Base-by-base conservation (phyloP, 768 basidiomycete genomes). In the Boletus barrowsii region DNA sequence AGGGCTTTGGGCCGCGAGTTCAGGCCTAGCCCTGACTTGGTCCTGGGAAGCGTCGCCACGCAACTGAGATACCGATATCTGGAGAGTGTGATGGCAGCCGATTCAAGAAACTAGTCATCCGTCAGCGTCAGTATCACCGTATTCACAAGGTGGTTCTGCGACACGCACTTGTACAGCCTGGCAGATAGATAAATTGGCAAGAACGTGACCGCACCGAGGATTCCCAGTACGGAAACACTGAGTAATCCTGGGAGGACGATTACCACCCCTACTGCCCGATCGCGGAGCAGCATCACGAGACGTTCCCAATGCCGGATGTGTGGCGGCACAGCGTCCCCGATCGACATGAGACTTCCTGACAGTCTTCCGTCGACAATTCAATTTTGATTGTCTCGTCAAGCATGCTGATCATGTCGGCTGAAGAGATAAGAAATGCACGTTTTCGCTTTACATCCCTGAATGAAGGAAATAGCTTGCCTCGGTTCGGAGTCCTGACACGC, bases 371-470 rank as follows among this genome's bases (percentile, higher is more conserved):
- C 61, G 15, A 65, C 47, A 1, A 54, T 46, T 8, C n/a, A n/a
- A n/a, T n/a, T n/a, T 47, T 51, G 52, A 65, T 53, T 61, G 63
- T 53, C 42, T 66, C 66, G 8, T 56, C 61, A 1, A 65, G 46
- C 56, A 54, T 54, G 17, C 36, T 22, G 22, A 49, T 42, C 44
- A 65, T 49, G 36, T 65, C 62, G 3, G 36, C 64, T 65, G 24
- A 32, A 30, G 13, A 42, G 14, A 24, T 26, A 13, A 41, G n/a
- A n/a, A 29, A 36, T 4, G 26, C 18, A 8, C 7, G 36, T 49
- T 1, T 45, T 4, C 33, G 14, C 24, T 9, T 10, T 32, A 9
- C 4, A 9, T 18, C n/a, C 20, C 8, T 4, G 3, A 3, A 2
- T 26, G 11, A 18, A 36, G 22, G 13, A 18, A 45, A 26, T 14